phyloP scores from a whole-genome alignment of 371 early-diverging fungal species.

The Mucor circinelloides region DNA sequence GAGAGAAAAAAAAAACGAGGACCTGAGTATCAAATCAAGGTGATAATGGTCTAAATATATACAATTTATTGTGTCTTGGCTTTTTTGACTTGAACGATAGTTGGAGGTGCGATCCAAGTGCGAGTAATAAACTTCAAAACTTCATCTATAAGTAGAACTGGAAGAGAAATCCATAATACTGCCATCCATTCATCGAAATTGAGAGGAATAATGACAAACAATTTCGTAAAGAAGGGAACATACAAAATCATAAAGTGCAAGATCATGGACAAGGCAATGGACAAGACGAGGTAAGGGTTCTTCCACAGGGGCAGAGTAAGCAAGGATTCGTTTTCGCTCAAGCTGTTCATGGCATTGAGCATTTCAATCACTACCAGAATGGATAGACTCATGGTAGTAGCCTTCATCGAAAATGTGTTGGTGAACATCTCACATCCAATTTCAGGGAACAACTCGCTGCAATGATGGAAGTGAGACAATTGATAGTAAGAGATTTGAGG shows the following conservation, averaged over 20 bases:
- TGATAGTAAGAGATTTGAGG: constrained; percentile 89
- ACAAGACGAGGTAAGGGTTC: constrained; percentile 86
- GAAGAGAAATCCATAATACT: constrained; percentile 85
- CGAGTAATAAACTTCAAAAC: constrained; percentile 84
- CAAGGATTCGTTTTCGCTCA: constrained; percentile 93
- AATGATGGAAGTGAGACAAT: constrained; percentile 91
- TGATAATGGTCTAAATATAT: background rate
- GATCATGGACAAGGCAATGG: constrained; percentile 86
- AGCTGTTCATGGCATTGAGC: constrained; percentile 93
- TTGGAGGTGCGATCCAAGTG: constrained; percentile 62
- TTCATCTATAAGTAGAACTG: constrained; percentile 94
- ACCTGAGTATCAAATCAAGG: background rate
- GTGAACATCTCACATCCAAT: constrained; percentile 92
- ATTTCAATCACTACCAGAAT: constrained; percentile 96
- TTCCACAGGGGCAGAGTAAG: constrained; percentile 88
- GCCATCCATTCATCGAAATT: constrained; percentile 90
- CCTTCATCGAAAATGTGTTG: constrained; percentile 76
- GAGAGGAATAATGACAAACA: constrained; percentile 90
- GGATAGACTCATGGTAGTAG: constrained; percentile 94
- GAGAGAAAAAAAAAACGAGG: background rate
- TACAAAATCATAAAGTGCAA: constrained; percentile 96
- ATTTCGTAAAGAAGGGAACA: constrained; percentile 79
- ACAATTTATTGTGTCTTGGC: constrained; percentile 7
- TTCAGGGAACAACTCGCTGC: constrained; percentile 82
- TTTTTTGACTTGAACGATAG: constrained; percentile 4